Evolutionary conservation across 2,329 filamentous ascomycete species (phyloP).

Genomic region (Neofusicoccum laricinum): DNA sequence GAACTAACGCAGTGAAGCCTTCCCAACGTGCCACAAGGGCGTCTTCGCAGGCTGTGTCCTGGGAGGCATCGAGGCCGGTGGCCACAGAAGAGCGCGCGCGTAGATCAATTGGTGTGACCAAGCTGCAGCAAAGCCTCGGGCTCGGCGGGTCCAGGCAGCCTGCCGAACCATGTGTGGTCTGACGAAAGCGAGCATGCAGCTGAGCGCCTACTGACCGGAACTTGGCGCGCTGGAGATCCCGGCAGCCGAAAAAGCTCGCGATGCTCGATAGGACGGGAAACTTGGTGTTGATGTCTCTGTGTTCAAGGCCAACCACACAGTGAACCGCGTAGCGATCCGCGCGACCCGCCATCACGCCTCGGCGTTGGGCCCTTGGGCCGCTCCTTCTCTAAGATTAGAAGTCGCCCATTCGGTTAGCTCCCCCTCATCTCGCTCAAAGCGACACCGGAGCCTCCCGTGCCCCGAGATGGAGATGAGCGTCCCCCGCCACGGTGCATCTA

Average conservation of each 20-base stretch:
- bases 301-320: not conserved
- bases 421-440: not conserved
- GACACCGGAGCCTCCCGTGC: conserved; percentile 1
- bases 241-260: not conserved
- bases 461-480: conserved; percentile 8
- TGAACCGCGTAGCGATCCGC: not conserved
- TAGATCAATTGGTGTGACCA: not conserved
- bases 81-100: not conserved
- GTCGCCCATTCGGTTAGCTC: not conserved
- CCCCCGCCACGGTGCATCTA: not conserved
- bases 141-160: not conserved
- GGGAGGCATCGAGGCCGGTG: not conserved
- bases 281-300: conserved; percentile 1
- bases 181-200: not conserved
- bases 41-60: not conserved
- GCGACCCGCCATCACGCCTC: not conserved
- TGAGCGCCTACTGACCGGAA: not conserved
- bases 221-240: not conserved
- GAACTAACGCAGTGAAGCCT: not conserved
- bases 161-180: not conserved
- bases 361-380: not conserved
- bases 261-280: not conserved
- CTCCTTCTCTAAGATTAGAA: conserved; percentile 5
- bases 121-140: not conserved
- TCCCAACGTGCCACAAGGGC: not conserved